These are phyloP conservation scores for Pseudonitzschia pungens DNA, from an alignment of 108 stramenopile genomes.

Conservation along the genomic window DNA sequence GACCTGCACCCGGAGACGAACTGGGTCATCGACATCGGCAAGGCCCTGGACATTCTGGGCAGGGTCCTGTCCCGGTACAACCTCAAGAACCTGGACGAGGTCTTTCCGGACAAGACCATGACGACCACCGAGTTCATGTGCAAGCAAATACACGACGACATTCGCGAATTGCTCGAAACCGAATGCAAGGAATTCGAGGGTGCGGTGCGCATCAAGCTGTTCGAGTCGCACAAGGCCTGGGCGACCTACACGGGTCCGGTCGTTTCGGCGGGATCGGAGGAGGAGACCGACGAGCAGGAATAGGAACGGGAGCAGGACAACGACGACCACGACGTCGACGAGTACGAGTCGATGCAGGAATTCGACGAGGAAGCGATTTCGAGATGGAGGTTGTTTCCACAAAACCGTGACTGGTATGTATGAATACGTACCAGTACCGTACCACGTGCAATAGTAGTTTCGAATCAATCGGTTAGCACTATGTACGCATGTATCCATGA, in stretches of 20 bases:
- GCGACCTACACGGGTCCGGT: constrained; percentile 71
- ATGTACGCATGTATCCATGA: no score
- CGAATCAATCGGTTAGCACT: no score
- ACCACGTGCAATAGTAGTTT: no score
- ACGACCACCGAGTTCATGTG: constrained; percentile 96
- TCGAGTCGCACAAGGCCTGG: constrained; percentile 95
- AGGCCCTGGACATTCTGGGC: constrained; percentile 71
- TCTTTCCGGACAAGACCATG: constrained; percentile 78
- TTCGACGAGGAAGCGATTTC: no score
- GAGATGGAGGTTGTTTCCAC: no score
- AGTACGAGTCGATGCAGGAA: no score
- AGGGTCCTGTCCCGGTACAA: constrained; percentile 83
- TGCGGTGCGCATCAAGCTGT: constrained; percentile 83
- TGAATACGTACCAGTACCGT: no score
- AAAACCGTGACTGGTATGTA: no score
- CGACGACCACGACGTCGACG: no score
- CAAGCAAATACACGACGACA: constrained; percentile 53
- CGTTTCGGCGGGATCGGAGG: not conserved
- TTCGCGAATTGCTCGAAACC: constrained; percentile 24
- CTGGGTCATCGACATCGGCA: constrained; percentile 95
- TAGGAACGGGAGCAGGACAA: not conserved
- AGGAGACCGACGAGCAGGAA: no score
- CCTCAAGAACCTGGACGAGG: constrained; percentile 88
- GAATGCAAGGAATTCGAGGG: constrained; percentile 66
- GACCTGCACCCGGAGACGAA: constrained; percentile 66